Conservation (phyloP, 495 filamentous ascomycete genomes). For the Opeltia flavorubescens region DNA sequence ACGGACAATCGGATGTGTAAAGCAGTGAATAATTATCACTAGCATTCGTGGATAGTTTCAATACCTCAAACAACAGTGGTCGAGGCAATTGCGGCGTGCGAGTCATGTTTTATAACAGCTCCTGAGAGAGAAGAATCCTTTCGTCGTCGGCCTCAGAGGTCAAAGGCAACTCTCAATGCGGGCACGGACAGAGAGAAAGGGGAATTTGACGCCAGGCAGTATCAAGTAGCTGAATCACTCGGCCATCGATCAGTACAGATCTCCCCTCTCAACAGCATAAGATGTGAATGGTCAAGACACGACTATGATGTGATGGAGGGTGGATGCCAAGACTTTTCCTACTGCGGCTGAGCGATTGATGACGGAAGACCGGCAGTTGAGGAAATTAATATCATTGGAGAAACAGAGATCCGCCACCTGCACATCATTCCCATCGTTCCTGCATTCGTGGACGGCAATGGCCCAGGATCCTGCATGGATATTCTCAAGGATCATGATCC, state of each 20-base stretch:
- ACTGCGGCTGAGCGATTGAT: background rate
- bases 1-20: background rate
- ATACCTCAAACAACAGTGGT: background rate
- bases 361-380: background rate
- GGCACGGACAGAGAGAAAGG: too few relatives aligned
- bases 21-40: background rate
- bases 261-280: too few relatives aligned
- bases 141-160: too few relatives aligned
- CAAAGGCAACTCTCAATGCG: too few relatives aligned
- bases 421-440: conserved; percentile 1
- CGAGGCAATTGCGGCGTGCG: too few relatives aligned
- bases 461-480: background rate
- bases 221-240: too few relatives aligned
- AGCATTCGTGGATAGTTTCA: background rate
- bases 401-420: background rate
- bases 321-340: background rate
- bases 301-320: too few relatives aligned
- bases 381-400: background rate
- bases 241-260: too few relatives aligned
- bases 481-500: background rate
- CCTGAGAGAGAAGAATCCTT: too few relatives aligned
- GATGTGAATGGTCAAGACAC: too few relatives aligned
- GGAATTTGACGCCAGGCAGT: too few relatives aligned
- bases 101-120: too few relatives aligned
- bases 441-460: background rate